Evolutionary conservation across 306 rosid genomes (phyloP).

Genomic region (Benincasa hispida): DNA sequence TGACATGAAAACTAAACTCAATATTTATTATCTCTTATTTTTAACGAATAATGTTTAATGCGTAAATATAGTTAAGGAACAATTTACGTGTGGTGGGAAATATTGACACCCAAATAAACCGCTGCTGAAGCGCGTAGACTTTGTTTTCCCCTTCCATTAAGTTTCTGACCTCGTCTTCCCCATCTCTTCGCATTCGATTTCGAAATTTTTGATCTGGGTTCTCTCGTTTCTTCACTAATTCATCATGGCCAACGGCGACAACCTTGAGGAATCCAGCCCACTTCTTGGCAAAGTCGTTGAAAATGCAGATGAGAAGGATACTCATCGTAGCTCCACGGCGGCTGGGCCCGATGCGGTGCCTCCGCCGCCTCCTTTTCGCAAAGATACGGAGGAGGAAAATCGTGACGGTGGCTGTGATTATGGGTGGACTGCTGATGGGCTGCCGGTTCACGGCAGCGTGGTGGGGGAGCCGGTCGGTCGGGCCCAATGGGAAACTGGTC

Average conservation of each 20-base stretch:
- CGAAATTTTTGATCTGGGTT: not conserved
- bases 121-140: not conserved
- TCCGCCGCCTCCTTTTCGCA: not conserved
- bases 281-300: conserved; percentile 34
- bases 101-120: not conserved
- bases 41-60: not conserved
- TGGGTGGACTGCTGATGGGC: conserved; percentile 79
- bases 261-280: conserved; percentile 62
- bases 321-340: conserved; percentile 3
- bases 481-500: conserved; percentile 54
- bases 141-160: not conserved
- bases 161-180: not conserved
- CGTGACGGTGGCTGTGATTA: conserved; percentile 11
- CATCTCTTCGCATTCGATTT: not conserved
- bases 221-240: not conserved
- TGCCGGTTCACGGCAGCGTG: conserved; percentile 70
- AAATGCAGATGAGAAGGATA: conserved; percentile 9
- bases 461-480: conserved; percentile 79
- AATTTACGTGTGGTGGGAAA: not conserved
- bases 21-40: too few relatives aligned
- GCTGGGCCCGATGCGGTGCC: not conserved
- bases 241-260: conserved; percentile 24
- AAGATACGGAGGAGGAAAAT: conserved; percentile 13
- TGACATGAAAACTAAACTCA: too few relatives aligned
- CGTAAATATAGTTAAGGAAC: not conserved